A percentile compares a stretch with the other conserved stretches of the same genome.
These are phyloP conservation scores for Yamagishiella unicocca DNA, from an alignment of 139 green algal species.

Conservation along the genomic window DNA sequence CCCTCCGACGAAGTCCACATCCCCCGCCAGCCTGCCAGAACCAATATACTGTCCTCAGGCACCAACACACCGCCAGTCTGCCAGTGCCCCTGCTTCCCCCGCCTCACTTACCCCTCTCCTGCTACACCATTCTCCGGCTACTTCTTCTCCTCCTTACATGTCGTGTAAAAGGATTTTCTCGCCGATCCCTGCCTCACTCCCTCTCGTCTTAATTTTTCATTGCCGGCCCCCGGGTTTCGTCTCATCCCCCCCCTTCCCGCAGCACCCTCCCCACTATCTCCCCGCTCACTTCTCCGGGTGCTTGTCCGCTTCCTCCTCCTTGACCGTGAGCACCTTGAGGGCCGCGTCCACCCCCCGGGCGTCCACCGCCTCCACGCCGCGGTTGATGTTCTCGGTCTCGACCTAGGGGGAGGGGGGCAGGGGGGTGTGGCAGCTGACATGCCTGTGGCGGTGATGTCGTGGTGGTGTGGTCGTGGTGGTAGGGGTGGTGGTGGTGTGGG, in stretches of 20 bases:
- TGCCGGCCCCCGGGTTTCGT: background rate
- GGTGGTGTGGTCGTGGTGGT: too few species aligned
- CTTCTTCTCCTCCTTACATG: background rate
- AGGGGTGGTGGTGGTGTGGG: too few species aligned
- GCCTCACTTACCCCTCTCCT: too few species aligned
- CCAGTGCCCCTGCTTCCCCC: too few species aligned
- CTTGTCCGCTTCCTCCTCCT: slow-evolving; percentile 66
- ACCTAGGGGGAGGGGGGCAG: slow-evolving; percentile 26
- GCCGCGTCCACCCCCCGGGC: slow-evolving; percentile 70
- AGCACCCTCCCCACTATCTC: background rate
- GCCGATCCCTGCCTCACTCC: background rate
- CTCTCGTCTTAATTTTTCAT: too few species aligned
- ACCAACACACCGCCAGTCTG: too few species aligned
- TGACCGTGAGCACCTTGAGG: slow-evolving; percentile 70
- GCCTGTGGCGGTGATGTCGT: background rate
- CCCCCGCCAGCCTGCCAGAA: too few species aligned
- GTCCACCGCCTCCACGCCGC: slow-evolving; percentile 60
- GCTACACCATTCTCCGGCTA: too few species aligned
- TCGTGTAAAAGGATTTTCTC: background rate
- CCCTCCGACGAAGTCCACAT: too few species aligned
- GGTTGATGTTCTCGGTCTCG: slow-evolving; percentile 71
- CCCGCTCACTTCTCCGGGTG: slow-evolving; percentile 80
- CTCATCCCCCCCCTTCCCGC: too few species aligned
- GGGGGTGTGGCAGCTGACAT: background rate
- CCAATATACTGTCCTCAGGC: too few species aligned